A percentile compares a stretch with the other conserved stretches of the same genome.
These are phyloP conservation scores for Stagonosporopsis chrysanthemi DNA, from an alignment of 2,329 filamentous ascomycete genomes.

Conservation along the genomic window DNA sequence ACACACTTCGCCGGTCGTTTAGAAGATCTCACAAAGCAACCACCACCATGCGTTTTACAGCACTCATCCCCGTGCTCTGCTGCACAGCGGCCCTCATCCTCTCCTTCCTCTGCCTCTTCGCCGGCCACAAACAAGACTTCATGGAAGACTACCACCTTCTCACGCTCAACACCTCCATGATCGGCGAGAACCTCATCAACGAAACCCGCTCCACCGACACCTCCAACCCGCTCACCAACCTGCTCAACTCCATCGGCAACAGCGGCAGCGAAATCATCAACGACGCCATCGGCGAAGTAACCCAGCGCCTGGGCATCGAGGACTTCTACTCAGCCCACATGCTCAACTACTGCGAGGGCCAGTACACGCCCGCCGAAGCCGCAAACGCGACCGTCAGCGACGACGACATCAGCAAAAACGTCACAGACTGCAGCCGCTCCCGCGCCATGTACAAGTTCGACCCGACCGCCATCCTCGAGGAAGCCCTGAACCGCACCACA, in stretches of 20 bases:
- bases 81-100: conserved; percentile 65
- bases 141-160: conserved; percentile 66
- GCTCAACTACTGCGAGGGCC: conserved; percentile 65
- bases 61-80: conserved; percentile 60
- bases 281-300: conserved; percentile 55
- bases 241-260: conserved; percentile 48
- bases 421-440: conserved; percentile 62
- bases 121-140: conserved; percentile 63
- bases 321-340: conserved; percentile 69
- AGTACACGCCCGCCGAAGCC: conserved; percentile 53
- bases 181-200: conserved; percentile 54
- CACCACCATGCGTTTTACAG: conserved; percentile 55
- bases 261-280: conserved; percentile 42
- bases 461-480: conserved; percentile 58
- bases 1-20: conserved; percentile 2
- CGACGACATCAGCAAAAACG: conserved; percentile 57
- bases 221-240: conserved; percentile 37
- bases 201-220: conserved; percentile 34
- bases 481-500: conserved; percentile 54
- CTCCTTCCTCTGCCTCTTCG: conserved; percentile 67
- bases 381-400: conserved; percentile 54
- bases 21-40: not conserved
- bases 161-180: conserved; percentile 65
- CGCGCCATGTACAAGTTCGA: conserved; percentile 66
- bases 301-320: conserved; percentile 60